These are phyloP conservation scores for Lactarius sanguifluus DNA, from an alignment of 768 basidiomycete species.

Conservation along the genomic window DNA sequence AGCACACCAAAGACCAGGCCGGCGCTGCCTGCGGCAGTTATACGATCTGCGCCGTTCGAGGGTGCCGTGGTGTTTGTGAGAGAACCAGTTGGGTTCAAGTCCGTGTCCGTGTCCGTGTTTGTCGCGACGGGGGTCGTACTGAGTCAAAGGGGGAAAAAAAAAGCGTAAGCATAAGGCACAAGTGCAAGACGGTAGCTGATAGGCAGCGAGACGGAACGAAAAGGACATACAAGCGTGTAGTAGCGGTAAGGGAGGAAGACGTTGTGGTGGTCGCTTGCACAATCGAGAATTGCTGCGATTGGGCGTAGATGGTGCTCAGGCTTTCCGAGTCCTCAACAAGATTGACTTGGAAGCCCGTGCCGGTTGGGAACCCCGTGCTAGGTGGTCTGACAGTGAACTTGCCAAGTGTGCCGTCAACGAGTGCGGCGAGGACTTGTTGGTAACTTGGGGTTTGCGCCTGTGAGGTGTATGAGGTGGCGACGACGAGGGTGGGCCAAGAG, in stretches of 20 bases:
- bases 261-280: conserved; percentile 30
- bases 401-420: conserved; percentile 50
- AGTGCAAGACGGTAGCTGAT: background rate
- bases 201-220: background rate
- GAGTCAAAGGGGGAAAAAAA: background rate
- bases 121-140: background rate
- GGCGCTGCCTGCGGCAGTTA: conserved; percentile 13
- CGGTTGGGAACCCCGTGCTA: conserved; percentile 64
- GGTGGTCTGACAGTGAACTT: conserved; percentile 50
- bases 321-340: conserved; percentile 52
- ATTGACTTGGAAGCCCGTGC: conserved; percentile 68
- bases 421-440: conserved; percentile 52
- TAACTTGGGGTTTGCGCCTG: conserved; percentile 36
- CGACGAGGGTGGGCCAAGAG: background rate
- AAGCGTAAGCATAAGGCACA: background rate
- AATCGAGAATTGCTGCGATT: conserved; percentile 65
- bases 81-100: conserved; percentile 21
- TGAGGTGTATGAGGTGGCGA: background rate
- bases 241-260: conserved; percentile 4
- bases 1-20: conserved; percentile 20
- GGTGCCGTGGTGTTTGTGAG: conserved; percentile 8
- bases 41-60: conserved; percentile 20
- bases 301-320: conserved; percentile 60
- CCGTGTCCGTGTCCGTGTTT: background rate
- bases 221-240: background rate